These are phyloP conservation scores for Orychophragmus violaceus DNA, from an alignment of 345 rosid species.

Conservation along the genomic window DNA sequence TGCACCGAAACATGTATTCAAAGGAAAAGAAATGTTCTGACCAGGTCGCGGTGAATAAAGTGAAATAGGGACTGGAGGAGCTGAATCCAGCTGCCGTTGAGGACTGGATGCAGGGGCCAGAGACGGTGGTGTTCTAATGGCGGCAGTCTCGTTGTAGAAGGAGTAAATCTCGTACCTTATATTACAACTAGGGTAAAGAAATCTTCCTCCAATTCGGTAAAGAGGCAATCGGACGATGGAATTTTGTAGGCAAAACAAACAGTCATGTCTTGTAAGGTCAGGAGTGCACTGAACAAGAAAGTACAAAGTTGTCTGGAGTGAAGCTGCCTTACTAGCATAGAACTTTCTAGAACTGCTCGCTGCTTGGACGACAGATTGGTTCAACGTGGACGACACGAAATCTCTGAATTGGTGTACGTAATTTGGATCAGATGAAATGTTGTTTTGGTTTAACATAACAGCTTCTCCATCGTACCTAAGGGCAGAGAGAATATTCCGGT, in stretches of 20 bases:
- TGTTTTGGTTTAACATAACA: neutral
- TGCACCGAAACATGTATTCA: too few species aligned
- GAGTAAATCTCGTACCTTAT: slow-evolving; percentile 28
- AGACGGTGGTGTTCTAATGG: too few species aligned
- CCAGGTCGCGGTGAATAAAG: too few species aligned
- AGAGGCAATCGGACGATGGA: neutral
- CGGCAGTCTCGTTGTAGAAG: slow-evolving; percentile 23
- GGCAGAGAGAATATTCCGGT: neutral
- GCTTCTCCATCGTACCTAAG: neutral
- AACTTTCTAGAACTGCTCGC: slow-evolving; percentile 23
- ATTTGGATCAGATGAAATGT: neutral
- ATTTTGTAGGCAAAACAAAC: slow-evolving; percentile 22
- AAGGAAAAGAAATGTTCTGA: too few species aligned
- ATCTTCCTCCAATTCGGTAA: slow-evolving; percentile 25
- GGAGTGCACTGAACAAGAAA: slow-evolving; percentile 47
- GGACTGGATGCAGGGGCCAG: neutral
- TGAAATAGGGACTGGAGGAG: neutral
- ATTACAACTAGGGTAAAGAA: slow-evolving; percentile 33
- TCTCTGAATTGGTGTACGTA: neutral
- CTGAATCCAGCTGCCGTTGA: neutral
- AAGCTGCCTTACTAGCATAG: neutral
- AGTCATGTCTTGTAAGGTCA: slow-evolving; percentile 25
- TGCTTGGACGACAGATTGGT: neutral
- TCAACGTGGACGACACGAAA: neutral
- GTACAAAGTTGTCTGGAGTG: slow-evolving; percentile 3